Conservation (phyloP, 2,329 filamentous ascomycete genomes). For the Penicillium brasilianum region DNA sequence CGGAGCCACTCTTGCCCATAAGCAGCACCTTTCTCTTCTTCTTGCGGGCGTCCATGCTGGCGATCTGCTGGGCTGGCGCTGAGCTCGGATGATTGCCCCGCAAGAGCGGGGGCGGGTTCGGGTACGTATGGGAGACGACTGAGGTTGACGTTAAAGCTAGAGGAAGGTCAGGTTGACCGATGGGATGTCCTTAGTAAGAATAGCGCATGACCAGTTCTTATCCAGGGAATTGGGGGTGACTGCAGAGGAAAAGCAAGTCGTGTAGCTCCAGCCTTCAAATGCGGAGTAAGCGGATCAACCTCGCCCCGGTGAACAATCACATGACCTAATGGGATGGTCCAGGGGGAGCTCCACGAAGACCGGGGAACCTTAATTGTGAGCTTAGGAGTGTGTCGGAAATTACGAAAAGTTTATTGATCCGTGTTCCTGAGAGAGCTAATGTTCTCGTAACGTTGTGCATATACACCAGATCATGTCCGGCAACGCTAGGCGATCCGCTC, state of each 20-base stretch:
- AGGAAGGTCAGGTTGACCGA: slow-evolving; percentile 1
- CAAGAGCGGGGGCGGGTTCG: slow-evolving; percentile 28
- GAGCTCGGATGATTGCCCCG: slow-evolving; percentile 29
- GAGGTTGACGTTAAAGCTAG: slow-evolving; percentile 15
- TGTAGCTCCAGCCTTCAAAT: slow-evolving; percentile 27
- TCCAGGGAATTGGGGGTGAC: slow-evolving; percentile 25
- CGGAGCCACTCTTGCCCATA: slow-evolving; percentile 96
- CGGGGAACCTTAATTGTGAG: not conserved
- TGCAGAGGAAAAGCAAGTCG: slow-evolving; percentile 18
- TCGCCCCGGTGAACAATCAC: slow-evolving; percentile 23
- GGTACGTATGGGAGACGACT: slow-evolving; percentile 20
- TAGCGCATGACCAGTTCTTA: slow-evolving; percentile 6
- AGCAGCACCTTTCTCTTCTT: slow-evolving; percentile 87
- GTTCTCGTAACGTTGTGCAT: not conserved
- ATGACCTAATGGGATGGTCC: slow-evolving; percentile 13
- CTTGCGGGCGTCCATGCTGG: slow-evolving; percentile 52
- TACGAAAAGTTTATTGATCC: not conserved
- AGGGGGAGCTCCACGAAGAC: not conserved
- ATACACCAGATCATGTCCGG: too few relatives aligned
- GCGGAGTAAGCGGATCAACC: slow-evolving; percentile 31
- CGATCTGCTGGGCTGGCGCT: slow-evolving; percentile 18
- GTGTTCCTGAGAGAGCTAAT: too few relatives aligned
- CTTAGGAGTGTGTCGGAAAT: not conserved
- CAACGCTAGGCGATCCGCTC: too few relatives aligned
- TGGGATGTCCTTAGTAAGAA: not conserved